A percentile compares a stretch with the other conserved stretches of the same genome.
Evolutionary conservation across 73 alveolate species (phyloP).

Genomic region (Paramecium sonneborni): DNA sequence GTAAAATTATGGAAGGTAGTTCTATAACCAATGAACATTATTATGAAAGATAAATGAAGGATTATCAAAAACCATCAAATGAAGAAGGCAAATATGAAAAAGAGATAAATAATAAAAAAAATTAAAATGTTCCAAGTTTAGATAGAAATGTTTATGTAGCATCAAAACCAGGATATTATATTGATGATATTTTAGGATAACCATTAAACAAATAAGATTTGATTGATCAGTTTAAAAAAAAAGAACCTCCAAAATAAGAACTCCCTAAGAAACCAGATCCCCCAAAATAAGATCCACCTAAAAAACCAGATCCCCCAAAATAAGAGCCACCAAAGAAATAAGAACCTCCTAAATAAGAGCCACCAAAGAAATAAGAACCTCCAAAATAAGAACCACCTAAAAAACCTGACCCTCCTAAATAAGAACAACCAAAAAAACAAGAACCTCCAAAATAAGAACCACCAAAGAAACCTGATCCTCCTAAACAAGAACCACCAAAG

Average conservation of each 20-base stretch:
- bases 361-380: background rate
- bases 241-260: no score
- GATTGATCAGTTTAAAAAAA: background rate
- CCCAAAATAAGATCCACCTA: background rate
- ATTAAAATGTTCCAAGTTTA: background rate
- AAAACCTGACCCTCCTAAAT: background rate
- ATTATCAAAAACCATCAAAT: background rate
- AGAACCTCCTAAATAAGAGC: background rate
- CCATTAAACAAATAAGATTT: background rate
- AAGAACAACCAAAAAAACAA: background rate
- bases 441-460: background rate
- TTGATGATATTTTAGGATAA: background rate
- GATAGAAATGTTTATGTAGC: background rate
- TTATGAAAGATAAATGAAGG: background rate
- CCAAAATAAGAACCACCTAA: background rate
- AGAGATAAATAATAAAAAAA: background rate
- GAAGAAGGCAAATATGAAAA: background rate
- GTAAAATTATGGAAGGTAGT: background rate
- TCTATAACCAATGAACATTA: background rate
- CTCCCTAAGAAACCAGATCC: background rate
- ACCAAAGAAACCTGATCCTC: background rate
- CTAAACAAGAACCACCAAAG: background rate
- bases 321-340: background rate
- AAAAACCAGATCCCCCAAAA: background rate
- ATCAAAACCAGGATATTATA: background rate